Evolutionary conservation across 2,329 filamentous ascomycete genomes (phyloP).

Genomic region (Xylariaceae sp.): DNA sequence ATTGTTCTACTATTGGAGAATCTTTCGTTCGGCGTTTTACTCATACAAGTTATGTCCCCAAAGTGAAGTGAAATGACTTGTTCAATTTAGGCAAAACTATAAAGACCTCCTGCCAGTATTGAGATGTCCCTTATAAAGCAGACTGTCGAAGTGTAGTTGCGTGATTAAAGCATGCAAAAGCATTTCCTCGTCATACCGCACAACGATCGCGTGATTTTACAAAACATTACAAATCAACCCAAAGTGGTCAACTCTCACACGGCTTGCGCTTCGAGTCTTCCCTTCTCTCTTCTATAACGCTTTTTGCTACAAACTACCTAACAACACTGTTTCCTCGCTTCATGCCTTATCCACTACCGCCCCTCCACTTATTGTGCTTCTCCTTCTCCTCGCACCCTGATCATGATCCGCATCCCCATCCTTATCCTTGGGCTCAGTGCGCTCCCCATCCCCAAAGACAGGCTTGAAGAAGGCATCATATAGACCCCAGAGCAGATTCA

Average conservation of each 20-base stretch:
- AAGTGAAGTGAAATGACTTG: background rate
- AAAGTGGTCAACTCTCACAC: conserved; percentile 3
- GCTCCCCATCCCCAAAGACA: conserved; percentile 87
- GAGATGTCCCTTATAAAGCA: background rate
- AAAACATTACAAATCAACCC: conserved; percentile 18
- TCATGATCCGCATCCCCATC: background rate
- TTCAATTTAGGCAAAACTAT: background rate
- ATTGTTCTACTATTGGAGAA: no score
- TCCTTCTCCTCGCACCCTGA: background rate
- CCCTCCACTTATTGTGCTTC: background rate
- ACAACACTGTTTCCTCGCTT: conserved; percentile 34
- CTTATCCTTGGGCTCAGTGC: conserved; percentile 48
- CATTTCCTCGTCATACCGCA: conserved; percentile 23
- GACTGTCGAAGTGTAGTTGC: background rate
- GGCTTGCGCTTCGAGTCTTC: no score
- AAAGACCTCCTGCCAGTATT: background rate
- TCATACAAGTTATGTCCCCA: background rate
- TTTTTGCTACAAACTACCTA: conserved; percentile 37
- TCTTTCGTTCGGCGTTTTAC: background rate
- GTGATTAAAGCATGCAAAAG: conserved; percentile 1
- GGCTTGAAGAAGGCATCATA: conserved; percentile 70
- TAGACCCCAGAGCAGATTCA: conserved; percentile 60
- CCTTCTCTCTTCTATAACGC: background rate
- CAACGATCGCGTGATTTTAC: conserved; percentile 26
- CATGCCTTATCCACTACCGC: conserved; percentile 3